Percentiles rank a stretch among this genome's conserved stretches.
phyloP scores from a whole-genome alignment of 192 early-diverging fungal genomes.

The Phlyctochytrium bullatum region DNA sequence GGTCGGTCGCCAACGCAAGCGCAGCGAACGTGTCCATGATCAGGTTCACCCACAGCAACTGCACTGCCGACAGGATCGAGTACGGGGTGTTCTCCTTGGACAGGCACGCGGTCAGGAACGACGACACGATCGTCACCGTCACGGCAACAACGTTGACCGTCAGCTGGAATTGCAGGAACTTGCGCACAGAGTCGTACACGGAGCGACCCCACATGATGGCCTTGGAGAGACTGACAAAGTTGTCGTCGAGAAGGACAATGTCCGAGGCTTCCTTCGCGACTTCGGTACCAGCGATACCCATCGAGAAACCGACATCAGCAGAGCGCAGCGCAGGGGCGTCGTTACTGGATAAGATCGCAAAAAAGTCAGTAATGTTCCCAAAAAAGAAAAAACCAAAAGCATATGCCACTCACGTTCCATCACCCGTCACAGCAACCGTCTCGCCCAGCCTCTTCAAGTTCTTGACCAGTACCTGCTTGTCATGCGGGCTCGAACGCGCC shows the following conservation, averaged over 20 bases:
- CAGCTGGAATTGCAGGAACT: slow-evolving; percentile 98
- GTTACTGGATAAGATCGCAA: too few species aligned
- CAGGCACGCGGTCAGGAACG: slow-evolving; percentile 39
- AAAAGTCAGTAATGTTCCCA: too few species aligned
- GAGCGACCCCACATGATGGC: slow-evolving; percentile 96
- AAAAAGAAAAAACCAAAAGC: too few species aligned
- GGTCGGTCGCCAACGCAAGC: slow-evolving; percentile 93
- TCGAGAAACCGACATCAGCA: slow-evolving; percentile 96
- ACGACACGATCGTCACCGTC: slow-evolving; percentile 44
- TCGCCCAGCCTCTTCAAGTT: slow-evolving; percentile 86
- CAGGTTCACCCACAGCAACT: slow-evolving; percentile 97
- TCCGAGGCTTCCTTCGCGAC: slow-evolving; percentile 99
- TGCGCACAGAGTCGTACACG: slow-evolving; percentile 96
- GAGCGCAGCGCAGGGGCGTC: slow-evolving; percentile 90
- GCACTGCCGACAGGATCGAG: slow-evolving; percentile 90
- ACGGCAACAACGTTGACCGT: slow-evolving; percentile 86
- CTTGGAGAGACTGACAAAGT: slow-evolving; percentile 95
- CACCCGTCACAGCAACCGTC: slow-evolving; percentile 97
- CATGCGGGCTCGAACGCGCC: slow-evolving; percentile 89
- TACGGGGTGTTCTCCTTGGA: slow-evolving; percentile 26
- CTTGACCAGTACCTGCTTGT: slow-evolving; percentile 93
- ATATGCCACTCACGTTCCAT: too few species aligned
- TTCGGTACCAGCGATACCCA: slow-evolving; percentile 99
- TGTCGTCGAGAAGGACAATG: slow-evolving; percentile 98
- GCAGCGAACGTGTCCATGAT: slow-evolving; percentile 99